phyloP scores from a whole-genome alignment of 352 stramenopile genomes.

The Globisporangium megalacanthum region DNA sequence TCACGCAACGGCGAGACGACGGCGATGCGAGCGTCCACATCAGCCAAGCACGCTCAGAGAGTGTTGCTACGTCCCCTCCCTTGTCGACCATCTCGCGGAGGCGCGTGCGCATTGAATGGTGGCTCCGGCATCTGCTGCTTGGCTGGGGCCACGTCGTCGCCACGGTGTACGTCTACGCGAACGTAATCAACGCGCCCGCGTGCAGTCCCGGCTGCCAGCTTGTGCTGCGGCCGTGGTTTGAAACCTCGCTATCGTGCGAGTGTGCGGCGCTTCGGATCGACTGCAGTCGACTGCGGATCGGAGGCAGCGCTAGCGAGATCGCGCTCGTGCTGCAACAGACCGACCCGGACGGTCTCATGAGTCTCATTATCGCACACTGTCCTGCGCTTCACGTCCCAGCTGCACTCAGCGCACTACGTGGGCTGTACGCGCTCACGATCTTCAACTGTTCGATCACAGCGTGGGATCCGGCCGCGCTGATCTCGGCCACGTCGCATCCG shows the following conservation, averaged over 20 bases:
- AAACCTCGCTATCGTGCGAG: conserved; percentile 1
- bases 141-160: background rate
- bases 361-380: conserved; percentile 17
- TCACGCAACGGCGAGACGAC: conserved; percentile 1
- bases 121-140: conserved; percentile 4
- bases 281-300: conserved; percentile 13
- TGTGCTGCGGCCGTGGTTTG: conserved; percentile 10
- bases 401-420: conserved; percentile 5
- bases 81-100: background rate
- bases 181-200: background rate
- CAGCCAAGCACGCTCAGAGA: background rate
- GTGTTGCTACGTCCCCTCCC: background rate
- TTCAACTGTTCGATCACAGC: conserved; percentile 16
- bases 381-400: conserved; percentile 8
- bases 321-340: background rate
- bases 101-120: background rate
- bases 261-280: conserved; percentile 16
- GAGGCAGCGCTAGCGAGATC: conserved; percentile 2
- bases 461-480: conserved; percentile 7
- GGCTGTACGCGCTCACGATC: conserved; percentile 14
- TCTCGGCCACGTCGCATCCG: conserved; percentile 1
- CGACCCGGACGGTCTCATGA: conserved; percentile 6
- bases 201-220: background rate
- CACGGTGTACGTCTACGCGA: conserved; percentile 1
- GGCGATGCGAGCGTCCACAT: background rate